These are phyloP conservation scores for Solanum peruvianum DNA, from an alignment of 257 asterid genomes.

Conservation along the genomic window DNA sequence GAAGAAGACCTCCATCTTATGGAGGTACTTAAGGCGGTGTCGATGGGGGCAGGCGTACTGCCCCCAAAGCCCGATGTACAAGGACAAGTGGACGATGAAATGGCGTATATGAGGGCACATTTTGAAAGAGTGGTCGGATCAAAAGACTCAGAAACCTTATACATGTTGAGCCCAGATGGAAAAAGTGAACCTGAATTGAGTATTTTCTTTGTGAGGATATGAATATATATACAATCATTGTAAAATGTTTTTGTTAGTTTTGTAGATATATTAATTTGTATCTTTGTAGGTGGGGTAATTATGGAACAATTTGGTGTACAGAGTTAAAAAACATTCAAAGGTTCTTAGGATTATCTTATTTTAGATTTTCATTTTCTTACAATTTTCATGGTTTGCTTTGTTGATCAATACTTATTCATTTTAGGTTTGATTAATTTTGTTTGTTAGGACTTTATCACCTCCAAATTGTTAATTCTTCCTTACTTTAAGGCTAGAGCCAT, in stretches of 20 bases:
- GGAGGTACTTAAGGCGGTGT: slow-evolving; percentile 68
- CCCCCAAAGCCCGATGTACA: slow-evolving; percentile 50
- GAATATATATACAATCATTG: neutral
- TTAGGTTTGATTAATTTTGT: neutral
- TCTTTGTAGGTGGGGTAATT: neutral
- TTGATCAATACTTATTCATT: neutral
- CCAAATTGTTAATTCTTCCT: neutral
- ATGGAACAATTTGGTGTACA: neutral
- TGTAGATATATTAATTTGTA: neutral
- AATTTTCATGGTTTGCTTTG: neutral
- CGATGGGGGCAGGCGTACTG: slow-evolving; percentile 85
- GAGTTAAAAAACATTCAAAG: neutral
- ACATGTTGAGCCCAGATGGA: slow-evolving; percentile 88
- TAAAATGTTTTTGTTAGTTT: neutral
- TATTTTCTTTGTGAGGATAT: slow-evolving; percentile 75
- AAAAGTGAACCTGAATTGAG: slow-evolving; percentile 81
- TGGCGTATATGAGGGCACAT: slow-evolving; percentile 71
- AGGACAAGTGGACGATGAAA: slow-evolving; percentile 47
- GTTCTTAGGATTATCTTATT: neutral
- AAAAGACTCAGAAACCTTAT: slow-evolving; percentile 69
- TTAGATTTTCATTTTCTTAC: neutral
- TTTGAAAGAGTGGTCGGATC: slow-evolving; percentile 75
- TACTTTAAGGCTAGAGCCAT: neutral
- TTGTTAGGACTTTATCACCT: neutral
- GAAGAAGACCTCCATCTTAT: slow-evolving; percentile 75